Base-by-base conservation (phyloP, 345 rosid species). In the Triadica sebifera region DNA sequence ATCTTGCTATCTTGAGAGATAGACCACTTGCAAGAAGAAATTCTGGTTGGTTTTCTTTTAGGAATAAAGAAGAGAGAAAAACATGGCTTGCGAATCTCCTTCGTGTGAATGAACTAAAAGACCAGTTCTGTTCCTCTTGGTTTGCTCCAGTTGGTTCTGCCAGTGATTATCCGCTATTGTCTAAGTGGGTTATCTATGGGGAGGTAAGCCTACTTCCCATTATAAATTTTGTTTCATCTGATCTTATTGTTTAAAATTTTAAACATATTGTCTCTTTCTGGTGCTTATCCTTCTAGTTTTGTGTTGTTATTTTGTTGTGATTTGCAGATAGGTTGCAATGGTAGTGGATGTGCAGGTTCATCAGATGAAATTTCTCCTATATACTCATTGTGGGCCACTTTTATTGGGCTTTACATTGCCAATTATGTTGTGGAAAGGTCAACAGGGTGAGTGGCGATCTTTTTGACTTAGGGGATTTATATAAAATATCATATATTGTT, bases 111-210 rank as follows among this genome's bases (percentile, higher is more conserved):
- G 96, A 95, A 89, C 84, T 91, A 81, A 95, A 95, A 86, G 93
- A 95, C 74, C 90, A 93, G 83, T 91, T 95, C 55, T 95, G 99
- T 83, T 91, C 90, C 10, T 95, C 99, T 63, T 95, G 99, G 99
- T 95, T 95, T 87, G 98, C 98, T 79, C 98, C 99, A 10, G 99
- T 95, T 81, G 99, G 99, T 68, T 91, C 97, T 80, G 99, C 98
- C 34, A 90, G 94, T 84, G 99, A 95, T 78, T 95, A 95, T 86
- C 99, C 99, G 47, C 91, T 95, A 71, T 74, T 95, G 70, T 93
- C 99, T 47, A 95, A 95, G 81, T 95, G 99, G 99, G 96, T 95
- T 82, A 88, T 95, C 49, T 95, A 95, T 50, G 99, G 98, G 73
- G 97, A 95, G 98, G 99, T 95, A 84, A 47, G 66, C 46, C 59